phyloP scores from a whole-genome alignment of 2,329 filamentous ascomycete genomes.

The Trichophyton equinum region DNA sequence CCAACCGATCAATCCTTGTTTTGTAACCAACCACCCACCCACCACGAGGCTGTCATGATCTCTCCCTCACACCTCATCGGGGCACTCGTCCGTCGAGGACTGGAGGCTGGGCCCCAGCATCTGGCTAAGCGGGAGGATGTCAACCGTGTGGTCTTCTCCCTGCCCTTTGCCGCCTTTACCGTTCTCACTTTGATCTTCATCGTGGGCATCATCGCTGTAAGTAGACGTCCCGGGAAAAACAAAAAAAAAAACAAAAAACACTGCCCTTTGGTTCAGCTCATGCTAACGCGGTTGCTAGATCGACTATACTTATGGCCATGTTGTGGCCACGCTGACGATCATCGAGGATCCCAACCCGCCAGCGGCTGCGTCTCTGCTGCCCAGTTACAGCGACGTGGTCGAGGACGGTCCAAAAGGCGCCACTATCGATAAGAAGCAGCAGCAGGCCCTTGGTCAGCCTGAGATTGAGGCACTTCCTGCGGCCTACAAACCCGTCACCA shows the following conservation, averaged over 20 bases:
- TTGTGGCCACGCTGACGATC: constrained; percentile 51
- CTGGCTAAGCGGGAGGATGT: constrained; percentile 7
- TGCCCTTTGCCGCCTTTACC: constrained; percentile 20
- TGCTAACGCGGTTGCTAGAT: constrained; percentile 20
- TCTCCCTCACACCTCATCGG: not conserved
- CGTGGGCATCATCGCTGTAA: constrained; percentile 19
- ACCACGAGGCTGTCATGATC: not conserved
- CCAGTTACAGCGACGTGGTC: constrained; percentile 34
- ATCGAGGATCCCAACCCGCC: constrained; percentile 47
- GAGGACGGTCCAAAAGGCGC: constrained; percentile 9
- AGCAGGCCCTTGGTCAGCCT: constrained; percentile 25
- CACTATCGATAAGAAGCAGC: constrained; percentile 16
- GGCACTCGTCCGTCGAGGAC: constrained; percentile 25
- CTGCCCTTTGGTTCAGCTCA: not conserved
- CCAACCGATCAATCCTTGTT: not conserved
- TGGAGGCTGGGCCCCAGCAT: constrained; percentile 20
- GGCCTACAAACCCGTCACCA: constrained; percentile 48
- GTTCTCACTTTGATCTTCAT: constrained; percentile 19
- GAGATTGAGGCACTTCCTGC: constrained; percentile 31
- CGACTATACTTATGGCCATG: constrained; percentile 46
- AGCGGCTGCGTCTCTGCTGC: not conserved
- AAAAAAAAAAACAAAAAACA: too few relatives aligned
- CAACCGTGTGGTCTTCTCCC: constrained; percentile 18
- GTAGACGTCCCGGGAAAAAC: constrained; percentile 10
- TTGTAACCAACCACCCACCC: not conserved